Evolutionary conservation across 2,329 filamentous ascomycete species (phyloP).

Genomic region (Elsinoe perseae): DNA sequence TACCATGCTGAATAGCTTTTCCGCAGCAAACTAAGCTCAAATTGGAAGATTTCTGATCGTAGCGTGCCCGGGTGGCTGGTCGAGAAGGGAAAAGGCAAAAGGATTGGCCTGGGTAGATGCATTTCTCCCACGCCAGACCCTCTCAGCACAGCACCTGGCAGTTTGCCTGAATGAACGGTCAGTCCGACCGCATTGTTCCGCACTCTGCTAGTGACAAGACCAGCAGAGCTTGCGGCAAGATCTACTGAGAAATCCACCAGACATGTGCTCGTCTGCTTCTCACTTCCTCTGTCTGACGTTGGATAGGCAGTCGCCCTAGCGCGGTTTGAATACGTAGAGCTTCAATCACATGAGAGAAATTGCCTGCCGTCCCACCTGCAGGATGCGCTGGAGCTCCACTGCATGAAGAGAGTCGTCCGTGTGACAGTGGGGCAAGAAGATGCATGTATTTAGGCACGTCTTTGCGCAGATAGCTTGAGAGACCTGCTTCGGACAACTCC

Average conservation of each 20-base stretch:
- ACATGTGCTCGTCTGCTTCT: background rate
- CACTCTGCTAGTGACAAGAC: background rate
- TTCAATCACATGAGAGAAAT: slow-evolving; percentile 7
- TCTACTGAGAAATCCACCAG: too few species aligned
- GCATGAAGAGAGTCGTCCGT: background rate
- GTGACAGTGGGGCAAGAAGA: background rate
- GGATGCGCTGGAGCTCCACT: slow-evolving; percentile 2
- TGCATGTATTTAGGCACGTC: background rate
- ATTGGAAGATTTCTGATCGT: background rate
- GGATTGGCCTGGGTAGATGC: background rate
- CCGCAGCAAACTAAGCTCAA: background rate
- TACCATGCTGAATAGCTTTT: background rate
- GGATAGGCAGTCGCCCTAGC: background rate
- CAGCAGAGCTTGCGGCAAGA: background rate
- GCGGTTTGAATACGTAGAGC: background rate
- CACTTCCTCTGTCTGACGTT: background rate
- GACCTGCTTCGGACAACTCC: background rate
- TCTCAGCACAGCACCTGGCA: too few species aligned
- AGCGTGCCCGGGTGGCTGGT: slow-evolving; percentile 2
- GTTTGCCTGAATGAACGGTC: background rate
- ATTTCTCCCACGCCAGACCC: slow-evolving; percentile 1
- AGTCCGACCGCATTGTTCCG: background rate
- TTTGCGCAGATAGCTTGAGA: background rate
- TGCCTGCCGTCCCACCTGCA: slow-evolving; percentile 7
- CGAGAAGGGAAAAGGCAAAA: slow-evolving; percentile 3